Evolutionary conservation across 805 yeast genomes (phyloP).

Genomic region (Blastobotrys parvus): DNA sequence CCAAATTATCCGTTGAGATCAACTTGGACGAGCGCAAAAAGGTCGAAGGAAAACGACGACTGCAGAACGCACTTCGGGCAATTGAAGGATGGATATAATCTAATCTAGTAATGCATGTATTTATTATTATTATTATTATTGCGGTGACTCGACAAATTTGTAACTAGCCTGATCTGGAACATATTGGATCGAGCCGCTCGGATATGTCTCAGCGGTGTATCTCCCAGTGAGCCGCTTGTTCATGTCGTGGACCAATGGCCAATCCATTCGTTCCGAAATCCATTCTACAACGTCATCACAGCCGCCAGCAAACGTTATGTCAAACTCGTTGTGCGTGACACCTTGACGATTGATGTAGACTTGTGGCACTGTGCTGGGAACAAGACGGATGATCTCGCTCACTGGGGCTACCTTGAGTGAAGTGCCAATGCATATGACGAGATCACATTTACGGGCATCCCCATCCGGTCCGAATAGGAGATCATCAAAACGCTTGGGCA

Average conservation of each 20-base stretch:
- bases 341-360: conserved; percentile 71
- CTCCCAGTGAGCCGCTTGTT: conserved; percentile 10
- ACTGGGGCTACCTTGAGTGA: conserved; percentile 91
- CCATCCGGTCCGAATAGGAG: conserved; percentile 27
- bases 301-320: conserved; percentile 63
- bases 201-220: conserved; percentile 10
- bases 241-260: conserved; percentile 49
- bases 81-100: conserved; percentile 64
- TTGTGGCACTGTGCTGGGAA: conserved; percentile 73
- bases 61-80: conserved; percentile 75
- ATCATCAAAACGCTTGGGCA: conserved; percentile 63
- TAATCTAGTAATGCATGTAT: background rate
- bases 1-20: conserved; percentile 85
- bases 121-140: background rate
- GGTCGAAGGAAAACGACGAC: conserved; percentile 68
- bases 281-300: conserved; percentile 78
- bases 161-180: conserved; percentile 21
- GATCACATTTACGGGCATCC: conserved; percentile 65
- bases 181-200: conserved; percentile 20
- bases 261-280: conserved; percentile 43
- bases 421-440: conserved; percentile 80
- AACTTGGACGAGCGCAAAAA: conserved; percentile 74
- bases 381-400: conserved; percentile 69
- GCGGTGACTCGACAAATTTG: conserved; percentile 9
- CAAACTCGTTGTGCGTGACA: conserved; percentile 69